Base-by-base conservation (phyloP, 208 protist species). In the Balamuthia mandrillaris region DNA sequence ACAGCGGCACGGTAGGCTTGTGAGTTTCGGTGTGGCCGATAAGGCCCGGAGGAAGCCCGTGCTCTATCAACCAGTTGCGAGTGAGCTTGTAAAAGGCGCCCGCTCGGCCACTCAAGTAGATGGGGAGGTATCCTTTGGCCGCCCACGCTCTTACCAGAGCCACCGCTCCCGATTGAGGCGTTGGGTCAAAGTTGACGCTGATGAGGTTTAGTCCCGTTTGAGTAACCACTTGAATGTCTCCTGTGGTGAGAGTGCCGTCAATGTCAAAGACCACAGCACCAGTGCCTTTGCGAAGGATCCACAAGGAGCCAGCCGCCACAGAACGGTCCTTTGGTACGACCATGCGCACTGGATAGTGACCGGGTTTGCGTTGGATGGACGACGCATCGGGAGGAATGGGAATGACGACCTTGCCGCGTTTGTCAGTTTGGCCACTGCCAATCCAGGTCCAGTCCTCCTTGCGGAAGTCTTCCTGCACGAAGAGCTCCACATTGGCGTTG, bases 51-150 rank as follows among this genome's bases (percentile, higher is more conserved):
- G 84, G 84, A 51, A 87, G 68, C 3, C 72, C 66, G 65, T 87
- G 84, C 14, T 35, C 41, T 2, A 45, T 41, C 27, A 75, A 54
- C 84, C 84, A 87, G n/a, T 84, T 56, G 27, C 84, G 65, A 18
- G 84, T 87, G n/a, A 87, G 72, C 33, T 87, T 78, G 51, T 87
- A 87, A n/a, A 74, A 78, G 27, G 72, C 68, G 29, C 84, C 84
- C 49, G 66, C 39, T 10, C 84, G 47, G 12, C 84, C 84, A 49
- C 72, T 75, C 2, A 87, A 29, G 44, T 87, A 87, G 54, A 87
- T 52, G 33, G 84, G 84, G 10, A 87, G 49, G 31, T 84, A 87
- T n/a, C 84, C 84, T 42, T 87, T 87, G 29, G 84, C 37, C 1
- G 72, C 68, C 66, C 66, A 87, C 4, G 49, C 41, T 24, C 47